Conservation (phyloP, 2,329 filamentous ascomycete genomes). For the Colletotrichum gigasporum region DNA sequence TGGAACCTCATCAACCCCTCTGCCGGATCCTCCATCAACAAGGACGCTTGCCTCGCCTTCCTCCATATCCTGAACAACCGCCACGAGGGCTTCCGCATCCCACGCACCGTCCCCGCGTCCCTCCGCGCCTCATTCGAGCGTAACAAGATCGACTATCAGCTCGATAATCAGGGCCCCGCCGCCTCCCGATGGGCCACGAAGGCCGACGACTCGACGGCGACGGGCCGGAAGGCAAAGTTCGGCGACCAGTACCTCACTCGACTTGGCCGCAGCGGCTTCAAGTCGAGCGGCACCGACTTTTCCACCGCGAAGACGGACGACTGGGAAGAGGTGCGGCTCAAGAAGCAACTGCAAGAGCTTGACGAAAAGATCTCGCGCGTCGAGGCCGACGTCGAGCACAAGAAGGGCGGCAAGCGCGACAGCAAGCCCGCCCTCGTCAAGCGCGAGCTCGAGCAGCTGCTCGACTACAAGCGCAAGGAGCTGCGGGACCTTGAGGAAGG, state of each 20-base stretch:
- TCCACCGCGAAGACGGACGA: slow-evolving; percentile 86
- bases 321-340: slow-evolving; percentile 96
- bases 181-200: slow-evolving; percentile 81
- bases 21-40: slow-evolving; percentile 83
- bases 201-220: slow-evolving; percentile 81
- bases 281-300: slow-evolving; percentile 90
- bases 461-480: slow-evolving; percentile 92
- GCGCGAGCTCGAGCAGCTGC: slow-evolving; percentile 89
- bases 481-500: slow-evolving; percentile 80
- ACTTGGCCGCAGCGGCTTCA: slow-evolving; percentile 84
- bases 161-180: slow-evolving; percentile 77
- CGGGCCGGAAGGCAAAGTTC: slow-evolving; percentile 95
- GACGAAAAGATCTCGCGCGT: slow-evolving; percentile 88
- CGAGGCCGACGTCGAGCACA: slow-evolving; percentile 75
- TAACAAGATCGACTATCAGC: slow-evolving; percentile 95
- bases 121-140: slow-evolving; percentile 91
- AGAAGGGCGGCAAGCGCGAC: slow-evolving; percentile 72
- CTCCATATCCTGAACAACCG: slow-evolving; percentile 96
- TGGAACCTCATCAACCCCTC: slow-evolving; percentile 99
- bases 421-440: slow-evolving; percentile 92
- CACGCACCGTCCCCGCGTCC: slow-evolving; percentile 89
- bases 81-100: slow-evolving; percentile 94
- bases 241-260: slow-evolving; percentile 96
- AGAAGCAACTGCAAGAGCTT: slow-evolving; percentile 89
- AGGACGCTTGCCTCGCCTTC: slow-evolving; percentile 94